Evolutionary conservation across 2,329 filamentous ascomycete genomes (phyloP).

Genomic region (Coniosporium uncinatum): DNA sequence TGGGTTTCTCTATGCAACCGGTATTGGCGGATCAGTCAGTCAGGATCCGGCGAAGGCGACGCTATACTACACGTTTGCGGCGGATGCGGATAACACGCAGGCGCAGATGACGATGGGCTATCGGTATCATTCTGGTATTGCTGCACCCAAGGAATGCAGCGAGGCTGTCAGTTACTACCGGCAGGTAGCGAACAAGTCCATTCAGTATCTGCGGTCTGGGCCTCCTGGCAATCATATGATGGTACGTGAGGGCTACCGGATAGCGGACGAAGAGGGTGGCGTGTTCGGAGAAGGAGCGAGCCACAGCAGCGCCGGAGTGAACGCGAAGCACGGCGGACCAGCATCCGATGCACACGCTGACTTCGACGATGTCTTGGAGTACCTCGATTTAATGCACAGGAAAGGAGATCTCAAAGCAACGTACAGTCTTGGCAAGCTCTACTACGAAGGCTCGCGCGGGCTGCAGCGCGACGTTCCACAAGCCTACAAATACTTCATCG

Average conservation of each 20-base stretch:
- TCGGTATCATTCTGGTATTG: conserved; percentile 79
- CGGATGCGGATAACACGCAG: conserved; percentile 72
- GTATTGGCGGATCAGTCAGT: conserved; percentile 74
- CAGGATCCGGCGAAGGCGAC: conserved; percentile 88
- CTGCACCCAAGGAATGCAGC: conserved; percentile 81
- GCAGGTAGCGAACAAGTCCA: conserved; percentile 87
- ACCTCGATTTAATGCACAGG: conserved; percentile 82
- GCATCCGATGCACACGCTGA: conserved; percentile 80
- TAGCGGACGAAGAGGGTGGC: conserved; percentile 87
- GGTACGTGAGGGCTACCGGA: conserved; percentile 72
- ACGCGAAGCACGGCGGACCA: conserved; percentile 67
- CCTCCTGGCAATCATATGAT: conserved; percentile 83
- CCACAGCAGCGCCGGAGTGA: conserved; percentile 77
- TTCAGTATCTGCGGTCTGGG: conserved; percentile 81
- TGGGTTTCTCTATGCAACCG: conserved; percentile 93
- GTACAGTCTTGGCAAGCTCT: conserved; percentile 77
- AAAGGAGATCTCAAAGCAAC: conserved; percentile 88
- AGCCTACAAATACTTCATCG: conserved; percentile 76
- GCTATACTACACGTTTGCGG: conserved; percentile 92
- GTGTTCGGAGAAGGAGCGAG: conserved; percentile 96
- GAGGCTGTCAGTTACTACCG: conserved; percentile 86
- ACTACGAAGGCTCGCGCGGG: conserved; percentile 80
- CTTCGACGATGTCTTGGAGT: conserved; percentile 92
- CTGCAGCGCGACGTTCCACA: conserved; percentile 67
- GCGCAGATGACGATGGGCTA: conserved; percentile 95